phyloP scores from a whole-genome alignment of 345 rosid species.

The Psidium guajava region DNA sequence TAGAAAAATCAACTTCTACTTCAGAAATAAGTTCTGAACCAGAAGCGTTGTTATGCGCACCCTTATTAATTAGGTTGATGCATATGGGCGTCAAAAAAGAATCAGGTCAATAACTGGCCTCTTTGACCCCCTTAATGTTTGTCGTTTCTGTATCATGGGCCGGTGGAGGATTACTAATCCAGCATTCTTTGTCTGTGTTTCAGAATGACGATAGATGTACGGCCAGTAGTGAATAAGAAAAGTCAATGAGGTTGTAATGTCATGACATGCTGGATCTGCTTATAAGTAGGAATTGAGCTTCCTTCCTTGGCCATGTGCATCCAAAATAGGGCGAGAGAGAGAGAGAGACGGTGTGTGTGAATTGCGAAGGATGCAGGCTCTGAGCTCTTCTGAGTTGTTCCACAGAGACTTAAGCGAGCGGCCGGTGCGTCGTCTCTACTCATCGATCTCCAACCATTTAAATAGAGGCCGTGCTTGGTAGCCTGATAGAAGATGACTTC shows the following conservation, averaged over 20 bases:
- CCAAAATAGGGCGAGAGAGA: neutral
- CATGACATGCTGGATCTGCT: neutral
- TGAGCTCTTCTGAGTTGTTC: neutral
- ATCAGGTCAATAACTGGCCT: too few species aligned
- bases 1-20: too few species aligned
- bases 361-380: neutral
- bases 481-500: neutral
- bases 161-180: too few species aligned
- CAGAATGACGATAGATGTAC: too few species aligned
- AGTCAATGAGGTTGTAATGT: too few species aligned
- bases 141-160: too few species aligned
- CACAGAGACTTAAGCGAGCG: neutral
- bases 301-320: neutral
- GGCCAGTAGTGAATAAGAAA: too few species aligned
- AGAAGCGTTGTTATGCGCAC: too few species aligned
- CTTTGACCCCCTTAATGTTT: too few species aligned
- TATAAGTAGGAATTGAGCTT: neutral
- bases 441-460: neutral
- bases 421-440: neutral
- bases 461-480: neutral
- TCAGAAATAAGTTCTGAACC: too few species aligned
- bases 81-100: too few species aligned
- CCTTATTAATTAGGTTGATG: neutral
- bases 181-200: too few species aligned
- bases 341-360: neutral